These are phyloP conservation scores for Coelastrella sp. DNA, from an alignment of 139 green algal species.

Conservation along the genomic window DNA sequence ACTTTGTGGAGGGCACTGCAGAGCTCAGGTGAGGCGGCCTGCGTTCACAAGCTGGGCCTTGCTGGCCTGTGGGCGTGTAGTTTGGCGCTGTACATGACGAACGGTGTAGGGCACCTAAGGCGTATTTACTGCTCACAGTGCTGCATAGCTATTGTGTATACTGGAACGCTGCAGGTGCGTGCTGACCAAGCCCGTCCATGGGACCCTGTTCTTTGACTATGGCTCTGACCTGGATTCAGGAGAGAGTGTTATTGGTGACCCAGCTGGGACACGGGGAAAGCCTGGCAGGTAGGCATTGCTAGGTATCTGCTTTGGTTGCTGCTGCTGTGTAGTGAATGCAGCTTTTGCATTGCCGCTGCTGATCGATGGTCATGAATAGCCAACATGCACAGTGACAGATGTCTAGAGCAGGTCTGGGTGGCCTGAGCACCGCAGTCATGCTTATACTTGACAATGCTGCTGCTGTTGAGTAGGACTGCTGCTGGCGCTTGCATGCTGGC, in stretches of 20 bases:
- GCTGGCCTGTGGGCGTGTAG: too few relatives aligned
- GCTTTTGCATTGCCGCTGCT: too few relatives aligned
- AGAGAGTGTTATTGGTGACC: conserved; percentile 88
- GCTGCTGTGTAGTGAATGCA: not conserved
- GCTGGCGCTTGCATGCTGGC: not conserved
- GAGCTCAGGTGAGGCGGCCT: conserved; percentile 74
- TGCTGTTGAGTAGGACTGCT: conserved; percentile 3
- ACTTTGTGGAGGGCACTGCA: conserved; percentile 81
- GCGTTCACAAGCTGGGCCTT: not conserved
- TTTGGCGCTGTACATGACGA: too few relatives aligned
- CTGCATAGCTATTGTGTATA: not conserved
- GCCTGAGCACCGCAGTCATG: not conserved
- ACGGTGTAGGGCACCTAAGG: too few relatives aligned
- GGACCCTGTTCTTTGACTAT: conserved; percentile 91
- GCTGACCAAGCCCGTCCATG: conserved; percentile 69
- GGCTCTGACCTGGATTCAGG: conserved; percentile 93
- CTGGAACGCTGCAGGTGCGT: conserved; percentile 21
- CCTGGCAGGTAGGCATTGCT: conserved; percentile 64
- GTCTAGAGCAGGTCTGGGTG: not conserved
- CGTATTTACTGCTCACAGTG: not conserved
- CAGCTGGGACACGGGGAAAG: conserved; percentile 87
- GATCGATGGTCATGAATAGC: too few relatives aligned
- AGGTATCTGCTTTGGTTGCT: not conserved
- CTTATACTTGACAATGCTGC: not conserved
- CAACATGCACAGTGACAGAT: not conserved